Evolutionary conservation across 257 asterid genomes (phyloP).

Genomic region (Solanum virginianum): DNA sequence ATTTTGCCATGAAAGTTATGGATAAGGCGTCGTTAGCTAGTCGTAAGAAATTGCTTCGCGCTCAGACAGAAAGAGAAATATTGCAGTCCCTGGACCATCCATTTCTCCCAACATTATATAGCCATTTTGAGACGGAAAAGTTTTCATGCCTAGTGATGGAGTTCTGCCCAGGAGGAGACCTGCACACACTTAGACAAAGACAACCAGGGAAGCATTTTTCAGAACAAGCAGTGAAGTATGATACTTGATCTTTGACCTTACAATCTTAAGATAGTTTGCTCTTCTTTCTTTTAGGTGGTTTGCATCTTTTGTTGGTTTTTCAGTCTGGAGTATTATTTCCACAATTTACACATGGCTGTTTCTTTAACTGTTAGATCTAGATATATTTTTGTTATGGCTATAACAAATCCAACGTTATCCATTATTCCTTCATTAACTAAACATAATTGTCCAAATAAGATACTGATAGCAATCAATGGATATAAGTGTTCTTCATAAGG

Average conservation of each 20-base stretch:
- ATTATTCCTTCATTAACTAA: neutral
- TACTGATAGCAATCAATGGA: neutral
- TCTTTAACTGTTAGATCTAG: neutral
- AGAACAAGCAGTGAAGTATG: conserved; percentile 83
- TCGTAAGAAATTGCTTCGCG: conserved; percentile 67
- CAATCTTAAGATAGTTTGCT: neutral
- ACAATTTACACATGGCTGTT: neutral
- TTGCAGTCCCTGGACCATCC: conserved; percentile 74
- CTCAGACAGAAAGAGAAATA: conserved; percentile 74
- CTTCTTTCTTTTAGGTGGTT: neutral
- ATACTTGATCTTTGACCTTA: conserved; percentile 5
- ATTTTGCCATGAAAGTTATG: conserved; percentile 79
- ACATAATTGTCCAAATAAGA: neutral
- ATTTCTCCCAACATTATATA: conserved; percentile 57
- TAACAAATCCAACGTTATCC: neutral
- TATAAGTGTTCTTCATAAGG: neutral
- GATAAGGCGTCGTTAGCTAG: conserved; percentile 70
- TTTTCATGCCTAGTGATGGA: conserved; percentile 83
- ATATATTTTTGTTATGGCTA: neutral
- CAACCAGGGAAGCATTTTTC: conserved; percentile 75
- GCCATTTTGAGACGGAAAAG: conserved; percentile 66
- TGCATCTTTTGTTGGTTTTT: neutral
- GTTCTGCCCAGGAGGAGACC: conserved; percentile 81
- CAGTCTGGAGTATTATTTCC: neutral
- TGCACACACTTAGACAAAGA: conserved; percentile 72